Evolutionary conservation across 106 monocot species (phyloP), one percentile per base, ranked within the genome.

Genomic region (Amphibolis antarctica): DNA sequence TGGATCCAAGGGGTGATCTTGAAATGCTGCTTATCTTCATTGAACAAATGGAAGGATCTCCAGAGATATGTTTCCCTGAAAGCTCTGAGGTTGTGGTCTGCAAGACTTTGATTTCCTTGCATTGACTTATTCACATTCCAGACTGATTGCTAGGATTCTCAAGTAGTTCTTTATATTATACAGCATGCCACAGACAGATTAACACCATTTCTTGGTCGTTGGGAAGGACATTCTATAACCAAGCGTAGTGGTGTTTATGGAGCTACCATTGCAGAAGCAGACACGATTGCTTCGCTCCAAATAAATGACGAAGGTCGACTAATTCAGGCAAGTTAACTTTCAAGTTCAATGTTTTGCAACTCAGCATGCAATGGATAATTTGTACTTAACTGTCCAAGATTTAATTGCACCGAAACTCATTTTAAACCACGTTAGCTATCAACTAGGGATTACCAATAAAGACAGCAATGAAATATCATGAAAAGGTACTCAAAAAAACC

Each of bases 161-260:
- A 5, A 25, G 7, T 28, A 11, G 23, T 5, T 57, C 3, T 57
- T 54, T 28, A 10, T 59, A 47, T 46, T 3, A 17, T 53, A 56
- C 77, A 84, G 83, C 77, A 68, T 29, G 58, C 9, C 10, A n/a
- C 55, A 62, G 67, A 74, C 70, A 80, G 78, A 59, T 36, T 90
- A 75, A 51, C 60, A 64, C 78, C 78, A 53, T 52, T 85, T 42
- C 79, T 90, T 63, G 96, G 96, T 45, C 67, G 67, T 75, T 98
- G 90, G 96, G 64, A 86, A 74, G 90, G 96, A 17, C 86, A 73
- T 48, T 90, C 96, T 43, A 58, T 90, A 42, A 98, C 96, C 13
- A 98, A 85, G 69, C 75, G 96, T 22, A 90, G 82, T 75, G 86
- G 96, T 56, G 66, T 98, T 18, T 98, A 98, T 77, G 96, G 96